Evolutionary conservation across 179 eudicot species (phyloP).

Genomic region (Sideroxylon spinosum): DNA sequence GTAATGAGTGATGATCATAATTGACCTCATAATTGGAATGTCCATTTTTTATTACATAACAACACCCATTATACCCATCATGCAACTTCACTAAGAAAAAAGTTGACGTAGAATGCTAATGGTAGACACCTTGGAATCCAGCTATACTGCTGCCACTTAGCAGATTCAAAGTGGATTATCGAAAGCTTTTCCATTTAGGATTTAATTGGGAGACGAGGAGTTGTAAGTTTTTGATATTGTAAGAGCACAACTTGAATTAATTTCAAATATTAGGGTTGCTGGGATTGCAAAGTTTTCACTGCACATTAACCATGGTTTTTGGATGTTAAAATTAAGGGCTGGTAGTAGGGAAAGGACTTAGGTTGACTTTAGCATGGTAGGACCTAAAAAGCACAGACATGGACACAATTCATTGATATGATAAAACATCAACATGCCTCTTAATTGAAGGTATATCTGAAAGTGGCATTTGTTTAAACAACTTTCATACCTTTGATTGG

Average conservation of each 20-base stretch:
- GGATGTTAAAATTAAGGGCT: conserved; percentile 1
- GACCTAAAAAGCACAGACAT: too few relatives aligned
- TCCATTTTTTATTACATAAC: too few relatives aligned
- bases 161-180: background rate
- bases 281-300: background rate
- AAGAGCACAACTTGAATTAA: too few relatives aligned
- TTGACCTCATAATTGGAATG: too few relatives aligned
- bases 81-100: background rate
- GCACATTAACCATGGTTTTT: background rate
- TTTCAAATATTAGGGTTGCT: background rate
- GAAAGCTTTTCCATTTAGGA: background rate
- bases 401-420: too few relatives aligned
- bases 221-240: background rate
- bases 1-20: too few relatives aligned
- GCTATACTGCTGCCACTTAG: background rate
- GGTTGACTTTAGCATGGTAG: background rate
- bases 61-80: too few relatives aligned
- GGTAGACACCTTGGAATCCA: background rate
- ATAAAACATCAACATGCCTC: too few relatives aligned
- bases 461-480: conserved; percentile 1
- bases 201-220: background rate
- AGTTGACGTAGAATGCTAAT: background rate
- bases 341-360: too few relatives aligned
- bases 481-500: conserved; percentile 39
- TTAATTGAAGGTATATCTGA: background rate